phyloP scores from a whole-genome alignment of 805 yeast species.

The Candida loeiensis region DNA sequence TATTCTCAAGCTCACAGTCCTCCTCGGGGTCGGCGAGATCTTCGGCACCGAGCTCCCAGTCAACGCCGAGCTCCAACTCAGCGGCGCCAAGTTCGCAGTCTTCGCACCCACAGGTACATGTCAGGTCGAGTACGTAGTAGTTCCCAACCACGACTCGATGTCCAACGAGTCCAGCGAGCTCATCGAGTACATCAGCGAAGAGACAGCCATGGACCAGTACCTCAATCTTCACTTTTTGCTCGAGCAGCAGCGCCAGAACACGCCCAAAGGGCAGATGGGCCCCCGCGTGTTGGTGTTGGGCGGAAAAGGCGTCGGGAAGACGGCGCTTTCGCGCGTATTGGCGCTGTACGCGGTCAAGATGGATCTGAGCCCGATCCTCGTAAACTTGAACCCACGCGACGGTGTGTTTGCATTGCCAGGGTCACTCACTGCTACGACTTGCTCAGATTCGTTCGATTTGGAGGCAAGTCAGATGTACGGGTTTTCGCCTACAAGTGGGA shows the following conservation, averaged over 20 bases:
- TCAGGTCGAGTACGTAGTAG: slow-evolving; percentile 44
- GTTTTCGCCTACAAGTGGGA: slow-evolving; percentile 66
- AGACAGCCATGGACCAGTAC: slow-evolving; percentile 60
- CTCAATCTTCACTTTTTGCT: slow-evolving; percentile 73
- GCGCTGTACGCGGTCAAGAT: slow-evolving; percentile 73
- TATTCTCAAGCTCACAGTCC: slow-evolving; percentile 47
- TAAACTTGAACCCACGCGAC: slow-evolving; percentile 73
- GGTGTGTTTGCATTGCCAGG: slow-evolving; percentile 82
- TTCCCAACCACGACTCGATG: slow-evolving; percentile 23
- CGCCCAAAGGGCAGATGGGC: slow-evolving; percentile 10
- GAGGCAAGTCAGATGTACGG: slow-evolving; percentile 74
- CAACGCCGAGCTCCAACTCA: slow-evolving; percentile 46
- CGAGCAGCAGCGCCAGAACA: slow-evolving; percentile 47
- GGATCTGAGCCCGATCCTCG: slow-evolving; percentile 63
- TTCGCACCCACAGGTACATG: slow-evolving; percentile 46
- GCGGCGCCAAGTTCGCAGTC: slow-evolving; percentile 38
- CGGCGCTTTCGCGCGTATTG: slow-evolving; percentile 66
- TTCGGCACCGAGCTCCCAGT: slow-evolving; percentile 90
- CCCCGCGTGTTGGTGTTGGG: slow-evolving; percentile 77
- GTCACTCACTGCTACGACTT: slow-evolving; percentile 74
- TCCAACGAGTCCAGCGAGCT: slow-evolving; percentile 36
- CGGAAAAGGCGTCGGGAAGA: slow-evolving; percentile 69
- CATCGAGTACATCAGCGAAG: slow-evolving; percentile 67
- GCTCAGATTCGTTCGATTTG: slow-evolving; percentile 76
- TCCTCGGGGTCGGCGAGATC: slow-evolving; percentile 77